A percentile compares a stretch with the other conserved stretches of the same genome.
Evolutionary conservation across 2,329 filamentous ascomycete genomes (phyloP).

Genomic region (Cordyceps pruinosa): DNA sequence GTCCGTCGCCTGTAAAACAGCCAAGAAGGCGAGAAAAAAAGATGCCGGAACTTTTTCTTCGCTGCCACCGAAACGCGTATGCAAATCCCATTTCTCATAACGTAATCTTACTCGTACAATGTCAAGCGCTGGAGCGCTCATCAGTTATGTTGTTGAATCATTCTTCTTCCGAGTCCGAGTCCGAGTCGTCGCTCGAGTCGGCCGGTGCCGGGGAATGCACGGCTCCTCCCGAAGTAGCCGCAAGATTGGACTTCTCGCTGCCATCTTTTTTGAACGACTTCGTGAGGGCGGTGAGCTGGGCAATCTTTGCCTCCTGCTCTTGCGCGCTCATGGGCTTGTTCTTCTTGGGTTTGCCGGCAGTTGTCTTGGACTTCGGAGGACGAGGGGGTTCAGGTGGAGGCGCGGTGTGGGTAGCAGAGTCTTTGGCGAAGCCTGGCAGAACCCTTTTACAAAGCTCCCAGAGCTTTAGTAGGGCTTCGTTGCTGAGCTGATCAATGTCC

Average conservation of each 20-base stretch:
- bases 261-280: slow-evolving; percentile 33
- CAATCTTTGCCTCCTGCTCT: slow-evolving; percentile 61
- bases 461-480: slow-evolving; percentile 47
- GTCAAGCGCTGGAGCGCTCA: not conserved
- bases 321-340: slow-evolving; percentile 69
- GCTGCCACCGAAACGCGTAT: not conserved
- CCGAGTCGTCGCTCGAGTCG: slow-evolving; percentile 38
- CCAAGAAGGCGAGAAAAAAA: not conserved
- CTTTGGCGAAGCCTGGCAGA: slow-evolving; percentile 34
- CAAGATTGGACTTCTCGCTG: slow-evolving; percentile 25
- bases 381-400: slow-evolving; percentile 26
- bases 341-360: slow-evolving; percentile 54
- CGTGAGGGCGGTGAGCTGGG: slow-evolving; percentile 49
- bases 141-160: slow-evolving; percentile 20
- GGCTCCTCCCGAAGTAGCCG: slow-evolving; percentile 20
- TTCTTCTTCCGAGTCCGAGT: slow-evolving; percentile 42
- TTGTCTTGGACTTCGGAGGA: slow-evolving; percentile 23
- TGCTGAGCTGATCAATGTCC: slow-evolving; percentile 51
- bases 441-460: slow-evolving; percentile 40
- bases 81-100: slow-evolving; percentile 10
- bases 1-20: not conserved
- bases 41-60: not conserved
- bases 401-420: slow-evolving; percentile 20
- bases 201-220: slow-evolving; percentile 22
- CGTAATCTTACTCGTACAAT: slow-evolving; percentile 10